A percentile compares a stretch with the other conserved stretches of the same genome.
These are phyloP conservation scores for Pythium phragmiticola DNA, from an alignment of 352 stramenopile species.

Conservation along the genomic window DNA sequence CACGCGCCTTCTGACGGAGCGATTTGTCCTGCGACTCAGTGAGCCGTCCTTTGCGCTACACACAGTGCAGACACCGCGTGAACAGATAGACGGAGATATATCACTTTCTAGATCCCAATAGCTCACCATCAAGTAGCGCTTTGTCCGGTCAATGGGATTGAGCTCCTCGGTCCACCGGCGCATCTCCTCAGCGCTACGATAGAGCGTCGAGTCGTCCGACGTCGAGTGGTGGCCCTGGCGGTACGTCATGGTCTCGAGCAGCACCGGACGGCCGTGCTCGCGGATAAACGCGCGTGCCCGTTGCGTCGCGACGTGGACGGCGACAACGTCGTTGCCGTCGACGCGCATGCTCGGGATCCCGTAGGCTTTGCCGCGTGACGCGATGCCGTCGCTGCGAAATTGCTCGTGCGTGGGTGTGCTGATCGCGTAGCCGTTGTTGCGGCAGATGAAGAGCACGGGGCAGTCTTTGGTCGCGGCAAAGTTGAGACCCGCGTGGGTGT, in stretches of 20 bases:
- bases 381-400: slow-evolving; percentile 97
- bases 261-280: slow-evolving; percentile 87
- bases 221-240: slow-evolving; percentile 98
- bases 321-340: slow-evolving; percentile 98
- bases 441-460: slow-evolving; percentile 97
- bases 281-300: slow-evolving; percentile 91
- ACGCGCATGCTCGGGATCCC: slow-evolving; percentile 97
- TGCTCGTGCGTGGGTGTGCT: slow-evolving; percentile 95
- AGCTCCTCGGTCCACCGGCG: slow-evolving; percentile 88
- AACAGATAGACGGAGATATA: background rate
- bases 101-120: background rate
- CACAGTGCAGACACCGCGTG: background rate
- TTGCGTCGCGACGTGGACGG: slow-evolving; percentile 92
- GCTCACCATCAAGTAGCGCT: slow-evolving; percentile 87
- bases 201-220: slow-evolving; percentile 97
- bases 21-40: slow-evolving; percentile 80
- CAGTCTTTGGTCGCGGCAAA: slow-evolving; percentile 95
- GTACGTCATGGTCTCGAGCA: slow-evolving; percentile 99
- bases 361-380: slow-evolving; percentile 92
- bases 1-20: slow-evolving; percentile 88
- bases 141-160: slow-evolving; percentile 90
- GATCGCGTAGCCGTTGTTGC: slow-evolving; percentile 99
- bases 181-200: slow-evolving; percentile 93
- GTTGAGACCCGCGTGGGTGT: slow-evolving; percentile 97
- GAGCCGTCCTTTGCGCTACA: slow-evolving; percentile 85